Evolutionary conservation across 768 basidiomycete species (phyloP).

Genomic region (Lanmaoa pseudosensibilis): DNA sequence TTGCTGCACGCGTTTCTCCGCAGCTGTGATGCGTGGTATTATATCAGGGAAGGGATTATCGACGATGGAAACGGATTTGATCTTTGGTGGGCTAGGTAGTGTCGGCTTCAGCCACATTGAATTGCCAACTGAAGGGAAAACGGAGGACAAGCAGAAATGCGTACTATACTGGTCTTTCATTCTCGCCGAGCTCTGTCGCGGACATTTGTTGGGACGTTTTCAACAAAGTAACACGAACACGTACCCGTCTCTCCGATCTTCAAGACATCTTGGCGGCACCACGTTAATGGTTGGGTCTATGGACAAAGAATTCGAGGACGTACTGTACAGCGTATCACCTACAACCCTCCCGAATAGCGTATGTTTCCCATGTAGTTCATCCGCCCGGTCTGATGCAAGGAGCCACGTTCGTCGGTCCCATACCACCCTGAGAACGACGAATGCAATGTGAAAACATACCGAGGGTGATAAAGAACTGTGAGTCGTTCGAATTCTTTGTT

Average conservation of each 20-base stretch:
- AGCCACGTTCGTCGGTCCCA: neutral
- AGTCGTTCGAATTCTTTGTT: constrained; percentile 84
- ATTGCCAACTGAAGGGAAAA: neutral
- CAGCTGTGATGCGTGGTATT: constrained; percentile 93
- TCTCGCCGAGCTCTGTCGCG: constrained; percentile 62
- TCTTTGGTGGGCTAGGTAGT: constrained; percentile 79
- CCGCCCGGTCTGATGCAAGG: constrained; percentile 66
- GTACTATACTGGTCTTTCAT: constrained; percentile 80
- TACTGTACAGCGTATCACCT: constrained; percentile 89
- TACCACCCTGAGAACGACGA: no score
- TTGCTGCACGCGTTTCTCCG: constrained; percentile 83
- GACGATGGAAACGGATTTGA: constrained; percentile 77
- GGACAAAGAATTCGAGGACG: constrained; percentile 27
- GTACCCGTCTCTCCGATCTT: constrained; percentile 89
- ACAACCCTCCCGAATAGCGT: constrained; percentile 91
- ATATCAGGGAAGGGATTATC: constrained; percentile 97
- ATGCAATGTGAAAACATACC: constrained; percentile 43
- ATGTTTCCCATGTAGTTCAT: constrained; percentile 92
- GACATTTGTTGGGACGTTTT: neutral
- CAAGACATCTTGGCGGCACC: constrained; percentile 62
- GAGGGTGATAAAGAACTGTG: constrained; percentile 94
- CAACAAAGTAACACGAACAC: constrained; percentile 30
- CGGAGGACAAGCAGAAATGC: constrained; percentile 25
- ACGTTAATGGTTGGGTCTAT: neutral
- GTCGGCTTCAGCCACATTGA: neutral